phyloP scores from a whole-genome alignment of 768 basidiomycete species.

The Brasilioporus rufonigricans region DNA sequence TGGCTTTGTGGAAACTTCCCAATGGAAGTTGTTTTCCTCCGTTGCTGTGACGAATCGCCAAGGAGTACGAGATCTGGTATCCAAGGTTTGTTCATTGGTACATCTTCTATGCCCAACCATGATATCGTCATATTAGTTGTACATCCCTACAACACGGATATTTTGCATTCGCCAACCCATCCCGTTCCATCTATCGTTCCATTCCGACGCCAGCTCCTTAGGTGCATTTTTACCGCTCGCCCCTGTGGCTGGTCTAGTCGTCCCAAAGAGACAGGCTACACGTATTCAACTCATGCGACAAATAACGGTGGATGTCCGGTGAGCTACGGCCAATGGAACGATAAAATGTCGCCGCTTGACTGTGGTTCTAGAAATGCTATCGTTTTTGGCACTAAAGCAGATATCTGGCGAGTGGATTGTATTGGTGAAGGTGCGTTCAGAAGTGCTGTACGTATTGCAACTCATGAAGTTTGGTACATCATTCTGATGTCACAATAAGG shows the following conservation, averaged over 20 bases:
- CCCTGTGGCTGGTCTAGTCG: constrained; percentile 39
- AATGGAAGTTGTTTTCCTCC: constrained; percentile 52
- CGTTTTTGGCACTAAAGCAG: constrained; percentile 54
- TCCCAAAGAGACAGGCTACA: constrained; percentile 38
- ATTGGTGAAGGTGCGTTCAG: constrained; percentile 65
- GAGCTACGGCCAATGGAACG: constrained; percentile 5
- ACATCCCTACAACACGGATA: constrained; percentile 57
- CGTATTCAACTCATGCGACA: constrained; percentile 66
- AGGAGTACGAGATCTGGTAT: constrained; percentile 38
- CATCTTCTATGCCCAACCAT: not conserved
- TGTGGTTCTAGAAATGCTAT: constrained; percentile 41
- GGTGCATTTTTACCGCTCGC: constrained; percentile 59
- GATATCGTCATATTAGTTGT: constrained; percentile 31
- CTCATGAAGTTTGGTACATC: not conserved
- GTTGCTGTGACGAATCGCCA: constrained; percentile 38
- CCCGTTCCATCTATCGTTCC: constrained; percentile 64
- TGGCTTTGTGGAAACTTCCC: constrained; percentile 44
- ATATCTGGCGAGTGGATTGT: constrained; percentile 66
- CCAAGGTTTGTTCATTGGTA: constrained; percentile 24
- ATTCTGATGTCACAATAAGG: constrained; percentile 36
- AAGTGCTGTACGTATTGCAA: constrained; percentile 44
- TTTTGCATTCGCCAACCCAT: constrained; percentile 59
- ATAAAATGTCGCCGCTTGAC: not conserved
- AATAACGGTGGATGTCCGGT: constrained; percentile 62
- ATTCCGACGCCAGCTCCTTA: constrained; percentile 54